Base-by-base conservation (phyloP, 345 rosid species). In the Moricandia moricandioides region DNA sequence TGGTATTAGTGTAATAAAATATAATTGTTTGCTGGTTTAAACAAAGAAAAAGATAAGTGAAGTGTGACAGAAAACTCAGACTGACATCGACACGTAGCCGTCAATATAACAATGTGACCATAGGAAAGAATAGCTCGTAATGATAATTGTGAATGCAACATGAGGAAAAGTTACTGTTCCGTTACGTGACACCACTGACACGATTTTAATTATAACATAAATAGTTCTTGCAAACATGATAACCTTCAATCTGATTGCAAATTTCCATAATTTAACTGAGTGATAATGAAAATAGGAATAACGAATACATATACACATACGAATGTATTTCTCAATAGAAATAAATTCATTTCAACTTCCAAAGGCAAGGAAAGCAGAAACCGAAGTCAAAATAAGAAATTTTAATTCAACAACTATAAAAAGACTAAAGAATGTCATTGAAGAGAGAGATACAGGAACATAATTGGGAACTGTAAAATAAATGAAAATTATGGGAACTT, bases 401-500 rank as follows among this genome's bases (percentile, higher is more conserved):
- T 21, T 55, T 18, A 70, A 57, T 63, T 21, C 61, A 45, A 30
- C 14, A 45, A 29, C 30, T 26, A 34, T 70, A 40, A 56, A 70
- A 70, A 57, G 33, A 40, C 45, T 64, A 71, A 64, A 71, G 72
- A 65, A 77, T 65, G 61, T 21, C 55, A 56, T 31, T 43, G 62
- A 70, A 64, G 75, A 70, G 66, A 63, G 67, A 70, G 66, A 69
- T 59, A 62, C 56, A 71, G 63, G 56, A 65, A 11, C 45, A 29
- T 58, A 77, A 59, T 78, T 71, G 81, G 81, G 81, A 78, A 78
- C 27, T 66, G 81, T 71, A 77, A 77, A 49, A 35, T 47, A 72
- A 61, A 51, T 61, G 63, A 61, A 78, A 73, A 62, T 31, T 73
- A 73, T 78, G 70, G 82, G 82, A 78, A 78, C 82, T 78, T 78